Conservation (phyloP, 768 basidiomycete genomes). For the Solioccasus polychromus region DNA sequence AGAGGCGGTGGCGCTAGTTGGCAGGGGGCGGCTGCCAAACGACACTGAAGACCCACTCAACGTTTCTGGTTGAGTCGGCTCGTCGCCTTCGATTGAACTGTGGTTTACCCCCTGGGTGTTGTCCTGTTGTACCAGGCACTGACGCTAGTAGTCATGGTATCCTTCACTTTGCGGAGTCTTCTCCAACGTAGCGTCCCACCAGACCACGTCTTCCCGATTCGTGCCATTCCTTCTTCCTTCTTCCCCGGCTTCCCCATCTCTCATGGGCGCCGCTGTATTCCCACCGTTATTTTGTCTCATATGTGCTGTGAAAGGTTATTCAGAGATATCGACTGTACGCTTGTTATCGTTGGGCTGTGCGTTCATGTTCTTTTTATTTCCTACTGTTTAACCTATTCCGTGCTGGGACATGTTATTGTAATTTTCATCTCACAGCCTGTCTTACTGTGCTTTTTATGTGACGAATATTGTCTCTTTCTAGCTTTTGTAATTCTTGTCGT, state of each 20-base stretch:
- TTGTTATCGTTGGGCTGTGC: slow-evolving; percentile 13
- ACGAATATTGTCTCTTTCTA: slow-evolving; percentile 5
- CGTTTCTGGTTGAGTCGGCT: neutral
- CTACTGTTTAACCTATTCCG: slow-evolving; percentile 8
- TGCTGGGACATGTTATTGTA: slow-evolving; percentile 7
- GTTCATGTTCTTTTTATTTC: slow-evolving; percentile 13
- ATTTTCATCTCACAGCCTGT: neutral
- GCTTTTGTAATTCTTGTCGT: slow-evolving; percentile 7
- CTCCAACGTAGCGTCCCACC: too few relatives aligned
- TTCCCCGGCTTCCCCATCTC: neutral
- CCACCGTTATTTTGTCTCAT: slow-evolving; percentile 3
- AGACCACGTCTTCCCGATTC: neutral
- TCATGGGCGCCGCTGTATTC: neutral
- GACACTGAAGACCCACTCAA: slow-evolving; percentile 2
- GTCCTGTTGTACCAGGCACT: neutral
- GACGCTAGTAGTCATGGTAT: slow-evolving; percentile 1
- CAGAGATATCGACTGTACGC: slow-evolving; percentile 15
- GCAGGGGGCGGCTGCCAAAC: neutral
- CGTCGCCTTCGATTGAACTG: too few relatives aligned
- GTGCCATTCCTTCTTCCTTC: neutral
- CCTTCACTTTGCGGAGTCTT: too few relatives aligned
- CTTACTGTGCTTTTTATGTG: slow-evolving; percentile 2
- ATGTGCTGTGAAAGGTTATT: slow-evolving; percentile 12
- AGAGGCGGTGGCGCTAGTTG: slow-evolving; percentile 26
- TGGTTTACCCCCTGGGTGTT: neutral